phyloP scores from a whole-genome alignment of 345 rosid genomes.

The Pistacia vera region DNA sequence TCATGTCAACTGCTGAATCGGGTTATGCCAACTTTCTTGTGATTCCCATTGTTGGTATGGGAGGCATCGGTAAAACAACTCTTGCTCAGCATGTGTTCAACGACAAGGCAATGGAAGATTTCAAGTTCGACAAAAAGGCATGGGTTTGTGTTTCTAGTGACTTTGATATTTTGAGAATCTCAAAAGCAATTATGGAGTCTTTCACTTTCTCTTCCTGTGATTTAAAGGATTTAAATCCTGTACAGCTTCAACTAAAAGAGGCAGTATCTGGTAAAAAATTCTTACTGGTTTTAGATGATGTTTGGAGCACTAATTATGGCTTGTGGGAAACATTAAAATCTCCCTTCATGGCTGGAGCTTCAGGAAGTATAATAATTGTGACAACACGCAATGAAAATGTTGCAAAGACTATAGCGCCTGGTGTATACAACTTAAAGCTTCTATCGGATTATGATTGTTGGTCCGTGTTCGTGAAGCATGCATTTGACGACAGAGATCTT shows the following conservation, averaged over 20 bases:
- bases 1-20: neutral
- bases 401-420: neutral
- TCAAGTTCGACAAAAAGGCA: neutral
- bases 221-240: neutral
- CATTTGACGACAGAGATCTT: neutral
- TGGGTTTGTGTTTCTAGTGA: slow-evolving; percentile 14
- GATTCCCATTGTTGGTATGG: slow-evolving; percentile 4
- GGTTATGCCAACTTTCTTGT: neutral
- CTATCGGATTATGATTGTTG: neutral
- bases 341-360: neutral
- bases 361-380: neutral
- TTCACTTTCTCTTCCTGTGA: neutral
- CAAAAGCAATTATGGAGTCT: neutral
- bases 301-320: neutral
- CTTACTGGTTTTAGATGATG: neutral
- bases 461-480: neutral
- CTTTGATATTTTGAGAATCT: neutral
- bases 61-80: slow-evolving; percentile 3
- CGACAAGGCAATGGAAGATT: neutral
- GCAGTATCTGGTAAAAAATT: neutral
- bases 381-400: neutral
- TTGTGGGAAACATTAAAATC: neutral
- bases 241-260: neutral
- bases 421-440: rapidly evolving
- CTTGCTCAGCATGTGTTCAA: neutral